Percentiles rank a stretch among this genome's conserved stretches.
phyloP scores from a whole-genome alignment of 495 filamentous ascomycete species.

The Cladorrhinum samala region DNA sequence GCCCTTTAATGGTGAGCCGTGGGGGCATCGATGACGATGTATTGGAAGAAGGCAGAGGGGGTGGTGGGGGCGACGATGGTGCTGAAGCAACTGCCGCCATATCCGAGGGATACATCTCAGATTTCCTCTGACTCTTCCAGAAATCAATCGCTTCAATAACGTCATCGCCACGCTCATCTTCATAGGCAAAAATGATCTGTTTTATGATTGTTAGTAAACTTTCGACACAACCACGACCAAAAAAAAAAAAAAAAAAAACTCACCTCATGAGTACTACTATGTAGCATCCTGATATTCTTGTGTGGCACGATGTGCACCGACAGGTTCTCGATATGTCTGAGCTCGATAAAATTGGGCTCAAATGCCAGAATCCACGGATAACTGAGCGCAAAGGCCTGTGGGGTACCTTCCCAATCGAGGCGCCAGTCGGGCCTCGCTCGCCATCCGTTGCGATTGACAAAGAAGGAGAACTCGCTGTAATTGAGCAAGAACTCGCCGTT shows the following conservation, averaged over 20 bases:
- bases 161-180: conserved; percentile 92
- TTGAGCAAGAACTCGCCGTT: conserved; percentile 96
- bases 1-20: background rate
- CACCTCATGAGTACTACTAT: conserved; percentile 94
- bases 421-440: conserved; percentile 91
- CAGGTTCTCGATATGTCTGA: conserved; percentile 87
- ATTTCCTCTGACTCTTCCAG: conserved; percentile 62
- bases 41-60: no score
- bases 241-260: conserved; percentile 24
- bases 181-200: conserved; percentile 92
- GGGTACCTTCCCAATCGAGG: conserved; percentile 94
- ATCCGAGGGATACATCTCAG: conserved; percentile 22
- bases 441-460: conserved; percentile 98
- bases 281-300: conserved; percentile 94
- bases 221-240: background rate
- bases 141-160: conserved; percentile 95
- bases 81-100: background rate
- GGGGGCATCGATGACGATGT: background rate
- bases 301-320: conserved; percentile 92
- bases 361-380: conserved; percentile 96
- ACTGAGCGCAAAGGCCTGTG: conserved; percentile 83
- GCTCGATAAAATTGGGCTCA: conserved; percentile 97
- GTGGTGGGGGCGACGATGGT: background rate
- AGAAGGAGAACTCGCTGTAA: conserved; percentile 98
- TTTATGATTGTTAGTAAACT: background rate